phyloP scores from a whole-genome alignment of 768 basidiomycete genomes.

The Grammothele lineata region DNA sequence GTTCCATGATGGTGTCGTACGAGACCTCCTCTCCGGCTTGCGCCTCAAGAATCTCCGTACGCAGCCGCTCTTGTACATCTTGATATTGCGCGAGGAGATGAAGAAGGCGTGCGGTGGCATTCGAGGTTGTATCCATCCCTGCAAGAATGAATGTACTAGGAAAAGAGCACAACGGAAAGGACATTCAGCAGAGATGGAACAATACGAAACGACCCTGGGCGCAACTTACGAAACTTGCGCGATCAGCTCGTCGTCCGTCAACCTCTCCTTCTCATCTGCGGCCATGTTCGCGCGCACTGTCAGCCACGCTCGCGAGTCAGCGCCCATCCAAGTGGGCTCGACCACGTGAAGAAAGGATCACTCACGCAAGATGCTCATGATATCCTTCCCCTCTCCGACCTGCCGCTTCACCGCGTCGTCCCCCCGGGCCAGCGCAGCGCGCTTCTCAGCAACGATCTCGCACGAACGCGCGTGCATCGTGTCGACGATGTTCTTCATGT shows the following conservation, averaged over 20 bases:
- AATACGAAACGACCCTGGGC: too few species aligned
- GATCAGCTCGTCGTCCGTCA: constrained; percentile 16
- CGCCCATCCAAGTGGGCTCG: neutral
- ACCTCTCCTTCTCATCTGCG: constrained; percentile 6
- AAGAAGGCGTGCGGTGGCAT: constrained; percentile 18
- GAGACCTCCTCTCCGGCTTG: constrained; percentile 29
- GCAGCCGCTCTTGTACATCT: constrained; percentile 33
- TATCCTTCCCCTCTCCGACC: constrained; percentile 36
- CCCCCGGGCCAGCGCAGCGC: constrained; percentile 23
- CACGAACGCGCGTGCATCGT: constrained; percentile 39
- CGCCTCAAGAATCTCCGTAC: constrained; percentile 19
- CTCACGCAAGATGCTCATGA: constrained; percentile 46
- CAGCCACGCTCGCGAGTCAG: too few species aligned
- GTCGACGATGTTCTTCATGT: constrained; percentile 41
- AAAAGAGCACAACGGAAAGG: too few species aligned
- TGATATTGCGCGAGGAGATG: constrained; percentile 24
- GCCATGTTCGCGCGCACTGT: constrained; percentile 15
- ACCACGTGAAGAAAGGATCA: too few species aligned
- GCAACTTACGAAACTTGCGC: constrained; percentile 16
- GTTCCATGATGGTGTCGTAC: constrained; percentile 11
- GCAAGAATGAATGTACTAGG: constrained; percentile 23
- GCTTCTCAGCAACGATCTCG: constrained; percentile 36
- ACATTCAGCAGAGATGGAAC: neutral
- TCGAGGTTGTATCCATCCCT: constrained; percentile 27
- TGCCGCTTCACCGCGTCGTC: constrained; percentile 23